These are phyloP conservation scores for Stachybotrys elegans DNA, from an alignment of 2,329 filamentous ascomycete genomes.

Conservation along the genomic window DNA sequence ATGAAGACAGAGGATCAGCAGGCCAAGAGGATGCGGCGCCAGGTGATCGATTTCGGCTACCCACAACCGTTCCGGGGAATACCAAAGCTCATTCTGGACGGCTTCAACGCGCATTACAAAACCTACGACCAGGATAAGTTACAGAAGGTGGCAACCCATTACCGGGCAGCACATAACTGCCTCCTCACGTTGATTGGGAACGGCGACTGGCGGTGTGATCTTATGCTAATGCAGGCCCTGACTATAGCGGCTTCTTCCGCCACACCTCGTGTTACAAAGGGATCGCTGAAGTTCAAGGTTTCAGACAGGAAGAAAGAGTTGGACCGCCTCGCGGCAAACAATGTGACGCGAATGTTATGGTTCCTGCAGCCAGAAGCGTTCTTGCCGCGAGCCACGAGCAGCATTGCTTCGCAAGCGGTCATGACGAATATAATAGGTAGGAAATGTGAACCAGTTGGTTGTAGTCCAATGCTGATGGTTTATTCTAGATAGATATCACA, in stretches of 20 bases:
- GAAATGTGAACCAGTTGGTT: background rate
- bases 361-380: conserved; percentile 2
- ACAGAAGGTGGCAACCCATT: background rate
- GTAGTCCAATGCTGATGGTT: background rate
- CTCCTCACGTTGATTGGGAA: background rate
- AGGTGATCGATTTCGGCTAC: background rate
- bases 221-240: conserved; percentile 1
- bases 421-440: conserved; percentile 4
- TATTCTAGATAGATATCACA: background rate
- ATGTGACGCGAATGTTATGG: conserved; percentile 3
- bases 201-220: background rate
- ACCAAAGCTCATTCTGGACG: background rate
- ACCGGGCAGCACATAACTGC: conserved; percentile 1
- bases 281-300: background rate
- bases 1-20: background rate
- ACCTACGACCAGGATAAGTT: background rate
- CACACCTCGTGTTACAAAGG: background rate
- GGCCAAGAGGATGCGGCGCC: background rate
- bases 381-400: background rate
- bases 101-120: background rate
- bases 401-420: background rate
- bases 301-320: background rate
- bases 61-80: background rate
- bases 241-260: background rate
- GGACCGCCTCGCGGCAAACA: background rate